Evolutionary conservation across 768 basidiomycete genomes (phyloP).

Genomic region (Filobasidium floriforme): DNA sequence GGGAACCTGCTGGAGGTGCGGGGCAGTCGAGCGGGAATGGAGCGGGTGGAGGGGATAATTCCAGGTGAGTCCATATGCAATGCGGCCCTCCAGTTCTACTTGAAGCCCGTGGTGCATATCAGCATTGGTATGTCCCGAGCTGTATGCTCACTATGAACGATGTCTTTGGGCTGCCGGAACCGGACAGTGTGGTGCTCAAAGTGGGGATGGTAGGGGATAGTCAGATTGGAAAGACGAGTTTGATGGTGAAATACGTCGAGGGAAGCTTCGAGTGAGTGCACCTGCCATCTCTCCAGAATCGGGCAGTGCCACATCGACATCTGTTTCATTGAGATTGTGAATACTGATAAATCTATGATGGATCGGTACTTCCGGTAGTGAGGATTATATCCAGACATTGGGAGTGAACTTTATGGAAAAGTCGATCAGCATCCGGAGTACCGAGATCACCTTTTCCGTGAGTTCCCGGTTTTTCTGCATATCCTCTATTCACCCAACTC

Average conservation of each 20-base stretch:
- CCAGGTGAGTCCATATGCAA: slow-evolving; percentile 10
- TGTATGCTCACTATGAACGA: too few relatives aligned
- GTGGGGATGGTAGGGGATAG: slow-evolving; percentile 99
- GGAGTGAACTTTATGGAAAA: slow-evolving; percentile 99
- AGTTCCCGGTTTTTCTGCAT: slow-evolving; percentile 15
- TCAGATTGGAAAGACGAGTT: slow-evolving; percentile 96
- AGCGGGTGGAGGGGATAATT: not conserved
- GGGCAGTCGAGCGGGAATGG: not conserved
- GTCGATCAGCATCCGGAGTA: slow-evolving; percentile 94
- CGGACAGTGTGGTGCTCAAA: slow-evolving; percentile 70
- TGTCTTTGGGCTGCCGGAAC: not conserved
- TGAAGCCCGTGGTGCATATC: too few relatives aligned
- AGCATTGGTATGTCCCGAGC: too few relatives aligned
- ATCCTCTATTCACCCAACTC: not conserved
- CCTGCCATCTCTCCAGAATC: not conserved
- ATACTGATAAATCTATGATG: not conserved
- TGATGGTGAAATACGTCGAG: slow-evolving; percentile 99
- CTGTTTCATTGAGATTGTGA: not conserved
- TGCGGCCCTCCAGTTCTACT: not conserved
- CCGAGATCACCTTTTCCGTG: slow-evolving; percentile 91
- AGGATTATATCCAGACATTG: slow-evolving; percentile 99
- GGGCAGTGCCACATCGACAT: not conserved
- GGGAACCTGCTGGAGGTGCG: not conserved
- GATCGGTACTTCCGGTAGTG: slow-evolving; percentile 43
- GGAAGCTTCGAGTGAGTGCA: slow-evolving; percentile 70